These are phyloP conservation scores for Helichrysum umbraculigerum DNA, from an alignment of 129 eudicot genomes.

Conservation along the genomic window DNA sequence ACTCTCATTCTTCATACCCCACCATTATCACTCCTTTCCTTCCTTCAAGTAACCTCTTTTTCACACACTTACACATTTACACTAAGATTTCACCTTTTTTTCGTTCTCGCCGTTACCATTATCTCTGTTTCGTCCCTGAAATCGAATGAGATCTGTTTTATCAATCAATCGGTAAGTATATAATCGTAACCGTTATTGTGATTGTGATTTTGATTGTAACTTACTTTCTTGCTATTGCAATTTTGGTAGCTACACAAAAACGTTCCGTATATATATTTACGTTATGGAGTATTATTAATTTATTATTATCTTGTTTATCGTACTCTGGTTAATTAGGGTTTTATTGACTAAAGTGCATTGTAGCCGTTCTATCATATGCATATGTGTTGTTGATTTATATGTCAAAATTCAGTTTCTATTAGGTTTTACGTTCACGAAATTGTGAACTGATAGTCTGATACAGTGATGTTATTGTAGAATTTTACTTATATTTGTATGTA, in stretches of 20 bases:
- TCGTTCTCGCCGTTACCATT: slow-evolving; percentile 23
- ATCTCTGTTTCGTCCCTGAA: background rate
- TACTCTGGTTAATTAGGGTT: background rate
- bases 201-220: background rate
- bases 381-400: background rate
- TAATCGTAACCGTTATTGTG: no score
- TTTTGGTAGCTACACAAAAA: no score
- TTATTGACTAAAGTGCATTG: background rate
- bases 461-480: background rate
- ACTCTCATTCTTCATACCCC: background rate
- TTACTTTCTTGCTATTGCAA: background rate
- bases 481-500: background rate
- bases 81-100: background rate
- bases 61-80: background rate
- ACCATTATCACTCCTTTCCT: background rate
- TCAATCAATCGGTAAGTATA: slow-evolving; percentile 10
- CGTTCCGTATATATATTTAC: no score
- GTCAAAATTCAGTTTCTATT: background rate
- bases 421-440: background rate
- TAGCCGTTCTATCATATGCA: background rate
- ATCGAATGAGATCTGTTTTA: slow-evolving; percentile 18
- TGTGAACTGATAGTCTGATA: slow-evolving; percentile 1
- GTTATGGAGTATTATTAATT: no score
- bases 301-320: no score
- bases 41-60: no score